Evolutionary conservation across 2,329 filamentous ascomycete species (phyloP), one percentile per base, ranked within the genome.

Genomic region (Colletotrichum tofieldiae): DNA sequence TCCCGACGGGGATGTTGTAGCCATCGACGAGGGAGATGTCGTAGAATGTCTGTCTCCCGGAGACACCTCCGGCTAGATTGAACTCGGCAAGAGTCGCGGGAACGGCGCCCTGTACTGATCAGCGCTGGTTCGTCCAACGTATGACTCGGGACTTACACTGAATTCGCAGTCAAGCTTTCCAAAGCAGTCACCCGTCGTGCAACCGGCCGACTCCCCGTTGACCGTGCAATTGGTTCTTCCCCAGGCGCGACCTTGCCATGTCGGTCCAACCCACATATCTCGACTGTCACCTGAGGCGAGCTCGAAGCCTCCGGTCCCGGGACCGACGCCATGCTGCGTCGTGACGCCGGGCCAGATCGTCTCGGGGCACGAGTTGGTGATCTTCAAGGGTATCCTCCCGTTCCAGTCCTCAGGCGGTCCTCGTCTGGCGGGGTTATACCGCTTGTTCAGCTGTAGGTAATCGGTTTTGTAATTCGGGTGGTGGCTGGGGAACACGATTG

Each of bases 11-110:
- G 1, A 96, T 82, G 78, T 96, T 96, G 86, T 96, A 96, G 60
- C 94, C 94, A 78, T 96, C 94, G 29, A 96, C 94, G 3, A 96
- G 86, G 51, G 93, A 95, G 74, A 96, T 93, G 80, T 96, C 94
- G 82, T 95, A 96, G 80, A 94, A 96, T 12, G 91, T 93, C 78
- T 95, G 92, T 71, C 79, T 82, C 60, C 84, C 84, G 29, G 86
- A 84, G 54, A 87, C 83, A 39, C 92, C 91, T 37, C 92, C 93
- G 61, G 90, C 88, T 20, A 96, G 87, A 66, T 92, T 94, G 82
- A 96, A 95, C 79, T 97, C 94, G 49, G 93, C 93, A 16, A 97
- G 87, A 1, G 93, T 95, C 18, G 91, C 91, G 14, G 94, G 94
- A 39, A 91, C 89, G 68, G 90, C 87, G 23, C 94, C 93, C 92